A percentile compares a stretch with the other conserved stretches of the same genome.
Conservation (phyloP, 2,329 filamentous ascomycete species). For the Xylariales sp. region DNA sequence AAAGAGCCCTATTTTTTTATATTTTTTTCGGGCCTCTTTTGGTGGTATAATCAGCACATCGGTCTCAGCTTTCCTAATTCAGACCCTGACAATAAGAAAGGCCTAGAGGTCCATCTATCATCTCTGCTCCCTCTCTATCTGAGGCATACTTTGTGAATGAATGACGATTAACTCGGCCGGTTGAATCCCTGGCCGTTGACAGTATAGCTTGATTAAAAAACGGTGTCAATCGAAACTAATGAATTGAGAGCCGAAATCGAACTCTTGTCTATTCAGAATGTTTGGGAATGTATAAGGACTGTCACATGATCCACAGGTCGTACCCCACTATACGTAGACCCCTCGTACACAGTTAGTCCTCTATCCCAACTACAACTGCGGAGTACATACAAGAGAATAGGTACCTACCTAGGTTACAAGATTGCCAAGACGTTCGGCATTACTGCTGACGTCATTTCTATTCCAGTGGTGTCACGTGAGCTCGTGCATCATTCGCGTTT, state of each 20-base stretch:
- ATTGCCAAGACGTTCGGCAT: no score
- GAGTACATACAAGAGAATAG: no score
- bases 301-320: no score
- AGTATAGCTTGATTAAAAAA: neutral
- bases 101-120: constrained; percentile 47
- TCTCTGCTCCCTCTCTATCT: constrained; percentile 15
- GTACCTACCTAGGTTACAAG: no score
- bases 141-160: neutral
- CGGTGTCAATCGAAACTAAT: neutral
- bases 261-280: neutral
- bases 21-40: constrained; percentile 31
- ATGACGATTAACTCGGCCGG: neutral
- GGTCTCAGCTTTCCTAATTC: constrained; percentile 33
- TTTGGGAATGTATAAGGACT: no score
- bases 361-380: no score
- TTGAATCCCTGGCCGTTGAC: neutral
- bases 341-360: no score
- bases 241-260: neutral
- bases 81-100: constrained; percentile 45
- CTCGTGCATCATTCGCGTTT: constrained; percentile 35
- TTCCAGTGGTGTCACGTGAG: constrained; percentile 30
- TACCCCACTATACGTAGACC: no score
- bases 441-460: constrained; percentile 18
- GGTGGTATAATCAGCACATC: constrained; percentile 44
- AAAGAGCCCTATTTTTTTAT: constrained; percentile 35